These are phyloP conservation scores for Acrocalymma vagum DNA, from an alignment of 2,329 filamentous ascomycete genomes.

Conservation along the genomic window DNA sequence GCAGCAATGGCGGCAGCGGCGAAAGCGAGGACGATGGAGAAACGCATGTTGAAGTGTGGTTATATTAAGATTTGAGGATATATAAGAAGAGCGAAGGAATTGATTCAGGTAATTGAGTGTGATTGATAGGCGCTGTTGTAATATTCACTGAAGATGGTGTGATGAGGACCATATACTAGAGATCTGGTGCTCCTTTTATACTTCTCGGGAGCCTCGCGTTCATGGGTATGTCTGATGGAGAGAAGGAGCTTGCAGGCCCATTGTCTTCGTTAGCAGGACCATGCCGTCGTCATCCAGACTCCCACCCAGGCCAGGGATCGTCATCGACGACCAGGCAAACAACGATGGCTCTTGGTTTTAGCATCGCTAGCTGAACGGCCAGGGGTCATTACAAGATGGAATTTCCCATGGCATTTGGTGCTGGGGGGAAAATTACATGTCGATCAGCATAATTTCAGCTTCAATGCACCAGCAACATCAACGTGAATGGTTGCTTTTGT, in stretches of 20 bases:
- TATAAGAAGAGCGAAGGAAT: slow-evolving; percentile 15
- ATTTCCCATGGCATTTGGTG: slow-evolving; percentile 10
- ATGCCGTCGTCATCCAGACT: slow-evolving; percentile 35
- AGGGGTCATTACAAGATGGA: slow-evolving; percentile 25
- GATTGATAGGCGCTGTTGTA: slow-evolving; percentile 17
- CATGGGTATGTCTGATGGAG: slow-evolving; percentile 14
- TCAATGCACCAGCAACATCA: slow-evolving; percentile 22
- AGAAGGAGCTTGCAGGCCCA: neutral
- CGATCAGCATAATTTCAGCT: slow-evolving; percentile 39
- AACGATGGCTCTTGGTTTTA: slow-evolving; percentile 13
- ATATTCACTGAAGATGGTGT: slow-evolving; percentile 30
- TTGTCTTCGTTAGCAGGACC: slow-evolving; percentile 6
- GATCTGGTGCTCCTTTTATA: slow-evolving; percentile 40
- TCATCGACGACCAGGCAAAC: slow-evolving; percentile 22
- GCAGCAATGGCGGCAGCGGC: slow-evolving; percentile 38
- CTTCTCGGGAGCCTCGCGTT: slow-evolving; percentile 16
- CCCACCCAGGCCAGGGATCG: slow-evolving; percentile 25
- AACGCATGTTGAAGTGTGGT: slow-evolving; percentile 40
- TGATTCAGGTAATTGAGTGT: slow-evolving; percentile 14
- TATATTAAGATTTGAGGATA: slow-evolving; percentile 9
- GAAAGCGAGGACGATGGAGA: slow-evolving; percentile 43
- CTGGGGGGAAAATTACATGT: slow-evolving; percentile 29
- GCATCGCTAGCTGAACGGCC: slow-evolving; percentile 18
- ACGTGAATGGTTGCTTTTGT: slow-evolving; percentile 24
- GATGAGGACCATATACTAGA: slow-evolving; percentile 30